These are phyloP conservation scores for Mycena alexandri DNA, from an alignment of 768 basidiomycete species.

Conservation along the genomic window DNA sequence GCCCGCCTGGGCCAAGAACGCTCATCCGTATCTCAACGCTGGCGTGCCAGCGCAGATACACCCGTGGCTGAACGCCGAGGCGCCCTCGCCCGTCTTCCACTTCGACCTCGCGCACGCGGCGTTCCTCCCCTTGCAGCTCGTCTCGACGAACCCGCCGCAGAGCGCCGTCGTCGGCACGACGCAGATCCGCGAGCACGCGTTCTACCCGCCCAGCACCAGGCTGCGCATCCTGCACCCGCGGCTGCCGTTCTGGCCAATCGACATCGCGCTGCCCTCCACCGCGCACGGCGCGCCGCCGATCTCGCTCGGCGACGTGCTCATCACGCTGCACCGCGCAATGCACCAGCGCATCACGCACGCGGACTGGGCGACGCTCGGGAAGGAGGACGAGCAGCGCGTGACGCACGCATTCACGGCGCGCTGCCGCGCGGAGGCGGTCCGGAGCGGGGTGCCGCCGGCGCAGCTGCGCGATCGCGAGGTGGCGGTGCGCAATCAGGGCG, in stretches of 20 bases:
- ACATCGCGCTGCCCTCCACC: conserved; percentile 42
- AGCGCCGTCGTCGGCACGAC: neutral
- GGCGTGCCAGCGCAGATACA: conserved; percentile 14
- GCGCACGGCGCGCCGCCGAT: conserved; percentile 19
- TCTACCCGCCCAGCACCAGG: conserved; percentile 50
- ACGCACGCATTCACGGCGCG: conserved; percentile 23
- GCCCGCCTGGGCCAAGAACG: conserved; percentile 3
- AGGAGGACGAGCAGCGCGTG: conserved; percentile 38
- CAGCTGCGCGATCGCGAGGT: conserved; percentile 45
- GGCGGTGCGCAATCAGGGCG: conserved; percentile 52
- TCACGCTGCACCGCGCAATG: conserved; percentile 26
- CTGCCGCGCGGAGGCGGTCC: conserved; percentile 39
- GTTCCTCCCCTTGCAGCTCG: conserved; percentile 18
- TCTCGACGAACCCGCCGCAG: neutral
- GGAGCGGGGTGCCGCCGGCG: conserved; percentile 52
- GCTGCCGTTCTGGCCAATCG: conserved; percentile 57
- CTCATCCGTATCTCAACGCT: conserved; percentile 1
- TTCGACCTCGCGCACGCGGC: conserved; percentile 54
- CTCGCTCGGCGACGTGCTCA: conserved; percentile 29
- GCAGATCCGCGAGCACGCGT: conserved; percentile 54
- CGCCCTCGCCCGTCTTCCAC: conserved; percentile 45
- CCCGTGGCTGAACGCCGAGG: conserved; percentile 48
- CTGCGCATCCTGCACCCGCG: conserved; percentile 58
- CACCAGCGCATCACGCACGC: conserved; percentile 40
- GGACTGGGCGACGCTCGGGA: conserved; percentile 49